Evolutionary conservation across 148 eudicot genomes (phyloP), one percentile per base, ranked within the genome.

Genomic region (Limonium bicolor): DNA sequence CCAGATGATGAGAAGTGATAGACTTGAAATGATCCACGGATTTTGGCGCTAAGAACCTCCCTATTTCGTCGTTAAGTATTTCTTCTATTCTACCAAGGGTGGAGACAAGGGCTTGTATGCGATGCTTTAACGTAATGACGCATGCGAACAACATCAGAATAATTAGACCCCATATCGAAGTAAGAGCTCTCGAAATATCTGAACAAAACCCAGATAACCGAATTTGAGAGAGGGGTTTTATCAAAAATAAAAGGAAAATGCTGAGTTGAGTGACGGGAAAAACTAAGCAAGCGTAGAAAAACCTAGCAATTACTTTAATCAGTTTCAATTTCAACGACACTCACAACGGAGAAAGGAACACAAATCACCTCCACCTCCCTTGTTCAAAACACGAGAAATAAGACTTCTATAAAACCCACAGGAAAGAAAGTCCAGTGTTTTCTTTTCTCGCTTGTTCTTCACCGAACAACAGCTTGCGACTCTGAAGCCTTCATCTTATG

Each of bases 101-200:
- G 16, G 45, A 20, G 47, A 43, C 47, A 43, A 43, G 20, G 3
- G 47, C 47, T 25, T 23, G 29, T 43, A 20, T 43, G 13, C 16
- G 27, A 31, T 43, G 47, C 27, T 23, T 25, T 43, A 20, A 43
- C 20, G 25, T 43, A 7, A n/a, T 25, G 20, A 43, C 29, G 29
- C 47, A 43, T n/a, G 47, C 47, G 47, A 23, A 24, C 24, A 43
- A 24, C 47, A 43, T 20, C 24, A 43, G 14, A 31, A 43, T 6
- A 13, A 20, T 20, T 24, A 11, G 17, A 43, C 12, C 31, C 47
- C 24, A n/a, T 43, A 23, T 31, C 47, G 13, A 25, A 31, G 27
- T 25, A 28, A 43, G 47, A 43, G 30, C 47, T 11, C 47, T 43
- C 18, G 27, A 43, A 43, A n/a, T n/a, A n/a, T n/a, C n/a, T n/a